Evolutionary conservation across 2,329 filamentous ascomycete species (phyloP), one percentile per base, ranked within the genome.

Genomic region (Arachnomyces sp.): DNA sequence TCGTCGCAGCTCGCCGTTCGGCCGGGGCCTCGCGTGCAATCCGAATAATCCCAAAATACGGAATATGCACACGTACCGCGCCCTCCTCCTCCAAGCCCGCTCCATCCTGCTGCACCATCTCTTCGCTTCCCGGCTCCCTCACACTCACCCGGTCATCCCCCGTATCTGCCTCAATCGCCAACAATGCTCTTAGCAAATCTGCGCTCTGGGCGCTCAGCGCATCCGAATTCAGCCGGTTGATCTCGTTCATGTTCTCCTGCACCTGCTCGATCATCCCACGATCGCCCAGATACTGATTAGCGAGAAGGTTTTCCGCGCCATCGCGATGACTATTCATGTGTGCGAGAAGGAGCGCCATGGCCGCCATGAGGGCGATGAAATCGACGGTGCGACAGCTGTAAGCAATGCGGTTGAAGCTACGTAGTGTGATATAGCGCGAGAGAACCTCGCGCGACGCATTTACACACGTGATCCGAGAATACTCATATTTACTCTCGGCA

Each of bases 401-500:
- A 7, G 51, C 31, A 3, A 48, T 38, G 2, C 25, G 34, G 36
- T 52, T 52, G 7, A 59, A 59, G 17, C 54, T 46, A 20, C 70
- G 67, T 46, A 73, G 72, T 16, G 62, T 46, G 18, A 72, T 52
- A 41, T 72, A 77, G 1, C 69, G 67, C 2, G 49, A 52, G 4
- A 79, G 58, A 7, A 77, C 60, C 38, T 69, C 68, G 2, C 76
- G 70, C 18, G 70, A 70, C 1, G 74, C 67, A 18, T 66, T 65
- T 33, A 73, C 57, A 46, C 71, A 73, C 1, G 67, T 67, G 4
- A 64, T 64, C 44, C 67, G 70, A 42, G 66, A 71, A 49, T 73
- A 73, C n/a, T 71, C 66, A 40, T 68, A 66, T 7, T 64, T 63
- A 2, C 39, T 36, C 9, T 57, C 54, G 1, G 34, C 37, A 3